Conservation (phyloP, 2,329 filamentous ascomycete genomes). For the Rutstroemia sp. region DNA sequence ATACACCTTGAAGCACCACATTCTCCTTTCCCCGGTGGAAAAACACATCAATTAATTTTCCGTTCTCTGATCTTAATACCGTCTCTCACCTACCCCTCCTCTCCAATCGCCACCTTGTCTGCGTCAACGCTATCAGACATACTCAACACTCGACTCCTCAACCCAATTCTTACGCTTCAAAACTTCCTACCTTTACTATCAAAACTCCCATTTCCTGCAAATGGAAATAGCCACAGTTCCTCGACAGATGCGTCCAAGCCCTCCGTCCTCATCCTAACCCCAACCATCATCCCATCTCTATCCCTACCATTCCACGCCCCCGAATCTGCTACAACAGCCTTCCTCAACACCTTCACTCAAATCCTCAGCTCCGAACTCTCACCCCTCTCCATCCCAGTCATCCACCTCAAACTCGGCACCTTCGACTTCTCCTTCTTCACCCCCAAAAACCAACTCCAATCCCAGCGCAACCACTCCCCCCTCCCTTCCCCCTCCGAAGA, state of each 20-base stretch:
- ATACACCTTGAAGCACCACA: constrained; percentile 67
- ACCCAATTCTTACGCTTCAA: constrained; percentile 82
- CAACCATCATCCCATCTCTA: constrained; percentile 72
- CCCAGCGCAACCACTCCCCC: constrained; percentile 17
- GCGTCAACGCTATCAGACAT: constrained; percentile 81
- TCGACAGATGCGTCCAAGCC: constrained; percentile 42
- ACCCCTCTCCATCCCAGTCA: constrained; percentile 68
- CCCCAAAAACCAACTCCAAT: constrained; percentile 33
- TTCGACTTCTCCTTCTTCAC: constrained; percentile 73
- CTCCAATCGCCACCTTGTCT: constrained; percentile 77
- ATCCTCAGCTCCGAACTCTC: constrained; percentile 73
- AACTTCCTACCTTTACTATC: constrained; percentile 78
- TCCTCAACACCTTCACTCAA: constrained; percentile 77
- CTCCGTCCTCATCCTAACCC: constrained; percentile 70
- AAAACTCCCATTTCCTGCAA: constrained; percentile 38
- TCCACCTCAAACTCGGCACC: constrained; percentile 83
- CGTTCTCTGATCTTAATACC: constrained; percentile 79
- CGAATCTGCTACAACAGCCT: constrained; percentile 78
- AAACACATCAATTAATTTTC: constrained; percentile 67
- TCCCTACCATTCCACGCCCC: constrained; percentile 75
- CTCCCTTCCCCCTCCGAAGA: constrained; percentile 24
- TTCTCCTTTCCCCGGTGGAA: constrained; percentile 66
- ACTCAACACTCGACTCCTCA: constrained; percentile 84
- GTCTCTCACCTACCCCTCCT: constrained; percentile 70
- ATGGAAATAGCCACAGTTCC: not conserved